A percentile compares a stretch with the other conserved stretches of the same genome.
phyloP scores from a whole-genome alignment of 1,139 yeast species.

The Pichia norvegensis region DNA sequence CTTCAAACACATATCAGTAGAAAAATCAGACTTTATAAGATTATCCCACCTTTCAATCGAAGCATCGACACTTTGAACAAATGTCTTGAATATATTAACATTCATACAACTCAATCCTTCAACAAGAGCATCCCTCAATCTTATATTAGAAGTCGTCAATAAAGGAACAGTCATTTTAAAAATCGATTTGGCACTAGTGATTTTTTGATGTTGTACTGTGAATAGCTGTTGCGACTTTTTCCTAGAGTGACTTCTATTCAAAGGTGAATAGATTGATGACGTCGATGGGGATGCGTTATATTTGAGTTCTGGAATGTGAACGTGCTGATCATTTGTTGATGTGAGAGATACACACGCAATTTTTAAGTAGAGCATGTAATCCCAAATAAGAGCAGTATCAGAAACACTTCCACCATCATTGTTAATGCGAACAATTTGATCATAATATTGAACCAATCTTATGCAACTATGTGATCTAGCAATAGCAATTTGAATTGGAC shows the following conservation, averaged over 20 bases:
- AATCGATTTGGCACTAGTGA: slow-evolving; percentile 86
- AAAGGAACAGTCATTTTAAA: slow-evolving; percentile 84
- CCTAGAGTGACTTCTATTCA: slow-evolving; percentile 42
- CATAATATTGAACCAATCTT: slow-evolving; percentile 83
- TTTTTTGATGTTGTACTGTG: slow-evolving; percentile 80
- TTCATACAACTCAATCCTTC: slow-evolving; percentile 84
- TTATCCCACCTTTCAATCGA: slow-evolving; percentile 54
- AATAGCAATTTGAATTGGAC: slow-evolving; percentile 91
- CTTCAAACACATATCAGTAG: slow-evolving; percentile 33
- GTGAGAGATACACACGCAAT: slow-evolving; percentile 92
- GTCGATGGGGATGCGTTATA: slow-evolving; percentile 12
- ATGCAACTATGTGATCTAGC: slow-evolving; percentile 92
- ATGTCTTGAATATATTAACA: slow-evolving; percentile 76
- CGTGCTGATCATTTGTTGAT: slow-evolving; percentile 76
- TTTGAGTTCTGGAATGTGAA: slow-evolving; percentile 42
- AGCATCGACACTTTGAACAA: slow-evolving; percentile 70
- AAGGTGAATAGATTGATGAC: slow-evolving; percentile 20
- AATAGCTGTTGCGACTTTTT: slow-evolving; percentile 71
- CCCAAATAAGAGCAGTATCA: slow-evolving; percentile 29
- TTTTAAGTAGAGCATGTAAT: slow-evolving; percentile 58
- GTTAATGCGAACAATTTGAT: slow-evolving; percentile 58
- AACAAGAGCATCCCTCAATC: slow-evolving; percentile 78
- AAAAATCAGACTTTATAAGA: slow-evolving; percentile 12
- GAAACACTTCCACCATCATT: slow-evolving; percentile 37
- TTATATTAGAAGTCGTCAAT: slow-evolving; percentile 60